Evolutionary conservation across 345 rosid species (phyloP).

Genomic region (Melaleuca quinquenervia): DNA sequence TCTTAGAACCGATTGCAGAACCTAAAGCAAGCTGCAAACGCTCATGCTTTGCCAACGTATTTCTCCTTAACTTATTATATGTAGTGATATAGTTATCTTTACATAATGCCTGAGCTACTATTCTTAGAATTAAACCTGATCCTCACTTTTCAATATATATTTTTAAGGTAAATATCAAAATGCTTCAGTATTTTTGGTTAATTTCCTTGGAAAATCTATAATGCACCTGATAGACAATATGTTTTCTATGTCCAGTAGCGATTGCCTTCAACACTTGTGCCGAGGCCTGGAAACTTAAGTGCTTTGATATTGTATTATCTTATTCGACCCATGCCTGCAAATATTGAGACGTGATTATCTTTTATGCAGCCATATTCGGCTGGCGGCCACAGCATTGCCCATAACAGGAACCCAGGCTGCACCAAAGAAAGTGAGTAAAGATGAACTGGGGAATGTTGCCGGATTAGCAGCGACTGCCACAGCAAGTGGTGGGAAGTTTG

Average conservation of each 20-base stretch:
- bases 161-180: not conserved
- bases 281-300: not conserved
- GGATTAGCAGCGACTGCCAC: slow-evolving; percentile 86
- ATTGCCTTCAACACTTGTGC: not conserved
- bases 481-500: slow-evolving; percentile 96
- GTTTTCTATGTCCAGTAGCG: not conserved
- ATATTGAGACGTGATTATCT: not conserved
- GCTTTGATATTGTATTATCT: not conserved
- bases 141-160: not conserved
- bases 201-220: not conserved
- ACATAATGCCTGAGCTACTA: not conserved
- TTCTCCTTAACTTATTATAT: not conserved
- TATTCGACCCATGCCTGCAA: not conserved
- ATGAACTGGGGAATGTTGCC: slow-evolving; percentile 69
- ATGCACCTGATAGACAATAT: not conserved
- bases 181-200: not conserved
- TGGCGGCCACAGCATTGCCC: slow-evolving; percentile 81
- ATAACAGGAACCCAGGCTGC: slow-evolving; percentile 69
- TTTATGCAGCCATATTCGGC: slow-evolving; percentile 66
- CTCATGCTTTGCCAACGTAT: slow-evolving; percentile 85
- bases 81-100: not conserved
- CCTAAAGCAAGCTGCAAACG: slow-evolving; percentile 67
- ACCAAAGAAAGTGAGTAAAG: slow-evolving; percentile 54
- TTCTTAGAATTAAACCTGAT: not conserved
- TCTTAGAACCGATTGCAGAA: slow-evolving; percentile 29